Evolutionary conservation across 352 stramenopile species (phyloP), one percentile per base, ranked within the genome.

Genomic region (Globisporangium spinosum): DNA sequence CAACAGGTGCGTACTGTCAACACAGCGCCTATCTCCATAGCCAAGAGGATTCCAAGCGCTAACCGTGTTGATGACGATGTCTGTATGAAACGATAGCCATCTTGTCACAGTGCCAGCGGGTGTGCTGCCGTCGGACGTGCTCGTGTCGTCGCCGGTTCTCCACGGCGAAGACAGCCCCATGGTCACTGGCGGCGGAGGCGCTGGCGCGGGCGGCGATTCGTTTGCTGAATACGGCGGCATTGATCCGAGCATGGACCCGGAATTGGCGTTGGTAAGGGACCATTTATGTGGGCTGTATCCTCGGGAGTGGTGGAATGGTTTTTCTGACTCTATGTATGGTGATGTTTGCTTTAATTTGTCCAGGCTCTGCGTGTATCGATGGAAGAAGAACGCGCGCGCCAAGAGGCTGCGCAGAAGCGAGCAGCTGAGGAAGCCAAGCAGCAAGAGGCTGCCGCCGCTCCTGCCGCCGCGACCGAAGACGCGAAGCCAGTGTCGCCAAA

Each of bases 191-290:
- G 83, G 76, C 32, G 75, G 67, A 10, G 76, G 69, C 38, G 66
- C 51, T 15, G 73, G 73, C 23, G 80, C 71, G 32, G 77, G 77
- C 8, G 79, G 78, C 57, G 87, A 93, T 34, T 67, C 68, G 12
- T 98, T 98, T 81, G 88, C 88, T 15, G 94, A 98, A 51, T 99
- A 96, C 71, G 97, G 97, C 29, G 97, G 97, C 10, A 92, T 99
- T 38, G 98, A 99, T 80, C 96, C 98, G 22, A 99, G 90, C 76
- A 98, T 99, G 87, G 98, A 99, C 79, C 98, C 98, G 2, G 98
- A 99, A 73, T 79, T 99, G 56, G 98, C 98, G 17, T 91, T 99
- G 90, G 97, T 98, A 77, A 47, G 74, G 51, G 7, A 4, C 23
- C 22, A 22, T 57, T 57, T 29, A 40, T 32, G 25, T 17, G 8